Evolutionary conservation across 306 rosid genomes (phyloP).

Genomic region (Coriaria nepalensis): DNA sequence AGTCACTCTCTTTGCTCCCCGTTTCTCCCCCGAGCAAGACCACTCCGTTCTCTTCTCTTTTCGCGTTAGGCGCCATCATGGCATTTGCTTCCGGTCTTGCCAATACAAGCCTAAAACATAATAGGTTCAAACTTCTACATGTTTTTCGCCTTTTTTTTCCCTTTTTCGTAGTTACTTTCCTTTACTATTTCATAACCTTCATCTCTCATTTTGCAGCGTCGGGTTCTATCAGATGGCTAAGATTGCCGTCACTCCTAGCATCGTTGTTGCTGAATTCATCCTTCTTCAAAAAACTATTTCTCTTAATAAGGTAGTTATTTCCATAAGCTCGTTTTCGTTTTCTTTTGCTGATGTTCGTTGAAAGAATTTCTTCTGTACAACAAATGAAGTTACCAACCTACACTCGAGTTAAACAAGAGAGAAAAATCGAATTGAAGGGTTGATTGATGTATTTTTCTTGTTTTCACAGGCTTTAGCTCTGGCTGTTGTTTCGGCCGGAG

Average conservation of each 20-base stretch:
- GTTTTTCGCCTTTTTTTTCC: not conserved
- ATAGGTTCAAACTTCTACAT: slow-evolving; percentile 38
- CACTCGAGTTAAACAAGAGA: no score
- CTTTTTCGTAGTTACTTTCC: not conserved
- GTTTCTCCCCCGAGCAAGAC: slow-evolving; percentile 74
- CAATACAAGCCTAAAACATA: slow-evolving; percentile 80
- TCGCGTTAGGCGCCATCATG: slow-evolving; percentile 83
- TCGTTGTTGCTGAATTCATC: slow-evolving; percentile 74
- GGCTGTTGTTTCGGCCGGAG: slow-evolving; percentile 54
- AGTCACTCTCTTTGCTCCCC: slow-evolving; percentile 60
- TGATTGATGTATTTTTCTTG: not conserved
- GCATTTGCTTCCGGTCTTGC: slow-evolving; percentile 97
- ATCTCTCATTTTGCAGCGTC: slow-evolving; percentile 35
- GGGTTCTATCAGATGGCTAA: slow-evolving; percentile 99
- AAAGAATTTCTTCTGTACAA: no score
- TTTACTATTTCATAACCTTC: slow-evolving; percentile 19
- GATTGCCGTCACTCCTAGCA: slow-evolving; percentile 93
- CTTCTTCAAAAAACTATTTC: slow-evolving; percentile 53
- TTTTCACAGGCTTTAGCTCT: slow-evolving; percentile 64
- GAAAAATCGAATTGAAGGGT: no score
- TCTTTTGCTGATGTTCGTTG: not conserved
- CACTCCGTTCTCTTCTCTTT: slow-evolving; percentile 83
- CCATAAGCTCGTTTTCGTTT: not conserved
- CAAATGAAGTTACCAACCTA: no score
- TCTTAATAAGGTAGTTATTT: slow-evolving; percentile 36